phyloP scores from a whole-genome alignment of 1,139 yeast genomes.

The Protomyces inouyei region DNA sequence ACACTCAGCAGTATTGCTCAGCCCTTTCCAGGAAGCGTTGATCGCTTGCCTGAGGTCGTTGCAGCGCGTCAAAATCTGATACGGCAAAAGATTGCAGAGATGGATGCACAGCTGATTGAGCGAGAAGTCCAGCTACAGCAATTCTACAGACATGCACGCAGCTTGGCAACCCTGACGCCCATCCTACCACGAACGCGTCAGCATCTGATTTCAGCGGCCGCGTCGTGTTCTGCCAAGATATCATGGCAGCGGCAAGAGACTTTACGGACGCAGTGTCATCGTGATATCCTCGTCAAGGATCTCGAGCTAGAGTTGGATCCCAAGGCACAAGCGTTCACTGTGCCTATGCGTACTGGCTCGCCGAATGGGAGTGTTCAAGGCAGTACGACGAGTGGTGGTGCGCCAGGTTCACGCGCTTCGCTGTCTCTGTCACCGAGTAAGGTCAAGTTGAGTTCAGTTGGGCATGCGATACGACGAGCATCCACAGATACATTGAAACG shows the following conservation, averaged over 20 bases:
- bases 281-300: slow-evolving; percentile 42
- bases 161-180: slow-evolving; percentile 50
- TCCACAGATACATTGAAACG: slow-evolving; percentile 13
- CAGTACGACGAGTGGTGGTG: neutral
- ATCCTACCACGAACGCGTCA: slow-evolving; percentile 51
- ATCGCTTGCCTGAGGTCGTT: slow-evolving; percentile 27
- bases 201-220: slow-evolving; percentile 45
- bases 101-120: slow-evolving; percentile 39
- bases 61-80: slow-evolving; percentile 29
- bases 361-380: neutral
- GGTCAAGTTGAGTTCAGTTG: slow-evolving; percentile 8
- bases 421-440: slow-evolving; percentile 6
- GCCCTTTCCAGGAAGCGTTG: neutral
- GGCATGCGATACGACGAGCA: slow-evolving; percentile 11
- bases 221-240: slow-evolving; percentile 48
- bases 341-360: slow-evolving; percentile 4
- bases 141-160: slow-evolving; percentile 37
- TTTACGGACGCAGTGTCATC: slow-evolving; percentile 45
- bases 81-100: slow-evolving; percentile 35
- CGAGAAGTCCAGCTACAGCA: slow-evolving; percentile 41
- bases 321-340: slow-evolving; percentile 16
- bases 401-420: neutral
- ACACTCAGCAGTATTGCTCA: slow-evolving; percentile 6
- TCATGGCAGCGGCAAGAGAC: slow-evolving; percentile 55
- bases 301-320: slow-evolving; percentile 35